Conservation (phyloP, 306 rosid species). For the Vicia sativa region DNA sequence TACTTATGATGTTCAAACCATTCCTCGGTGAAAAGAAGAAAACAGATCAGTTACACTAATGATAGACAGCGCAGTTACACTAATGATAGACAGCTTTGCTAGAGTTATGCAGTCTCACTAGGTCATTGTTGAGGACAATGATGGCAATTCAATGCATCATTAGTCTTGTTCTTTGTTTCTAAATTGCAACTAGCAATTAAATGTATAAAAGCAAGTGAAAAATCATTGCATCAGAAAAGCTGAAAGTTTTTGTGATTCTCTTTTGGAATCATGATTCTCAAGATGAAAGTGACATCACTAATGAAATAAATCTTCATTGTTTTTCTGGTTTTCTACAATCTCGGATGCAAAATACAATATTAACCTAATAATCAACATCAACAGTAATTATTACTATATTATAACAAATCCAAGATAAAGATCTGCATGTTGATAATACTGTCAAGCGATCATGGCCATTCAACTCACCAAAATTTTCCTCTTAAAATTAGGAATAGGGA, state of each 20-base stretch:
- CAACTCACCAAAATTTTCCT: not conserved
- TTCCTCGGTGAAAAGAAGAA: conserved; percentile 40
- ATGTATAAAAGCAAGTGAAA: not conserved
- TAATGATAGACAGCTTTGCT: conserved; percentile 31
- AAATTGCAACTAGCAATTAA: conserved; percentile 3
- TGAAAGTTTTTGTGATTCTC: not conserved
- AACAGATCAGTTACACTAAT: conserved; percentile 33
- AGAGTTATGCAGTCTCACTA: not conserved
- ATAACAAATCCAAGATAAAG: conserved; percentile 10
- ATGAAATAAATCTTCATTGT: not conserved
- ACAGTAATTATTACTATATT: conserved; percentile 6
- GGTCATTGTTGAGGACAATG: conserved; percentile 2
- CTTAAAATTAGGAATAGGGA: not conserved
- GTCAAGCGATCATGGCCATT: not conserved
- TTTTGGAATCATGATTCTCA: conserved; percentile 1
- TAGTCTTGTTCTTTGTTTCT: not conserved
- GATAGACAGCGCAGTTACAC: conserved; percentile 25
- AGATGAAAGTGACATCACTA: not conserved
- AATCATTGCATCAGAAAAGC: not conserved
- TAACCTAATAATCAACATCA: conserved; percentile 20
- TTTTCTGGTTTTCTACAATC: not conserved
- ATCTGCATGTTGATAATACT: not conserved
- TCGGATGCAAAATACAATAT: not conserved
- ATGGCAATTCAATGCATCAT: not conserved
- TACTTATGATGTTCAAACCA: conserved; percentile 52